phyloP scores from a whole-genome alignment of 495 filamentous ascomycete genomes.

The Parmelia sp. region DNA sequence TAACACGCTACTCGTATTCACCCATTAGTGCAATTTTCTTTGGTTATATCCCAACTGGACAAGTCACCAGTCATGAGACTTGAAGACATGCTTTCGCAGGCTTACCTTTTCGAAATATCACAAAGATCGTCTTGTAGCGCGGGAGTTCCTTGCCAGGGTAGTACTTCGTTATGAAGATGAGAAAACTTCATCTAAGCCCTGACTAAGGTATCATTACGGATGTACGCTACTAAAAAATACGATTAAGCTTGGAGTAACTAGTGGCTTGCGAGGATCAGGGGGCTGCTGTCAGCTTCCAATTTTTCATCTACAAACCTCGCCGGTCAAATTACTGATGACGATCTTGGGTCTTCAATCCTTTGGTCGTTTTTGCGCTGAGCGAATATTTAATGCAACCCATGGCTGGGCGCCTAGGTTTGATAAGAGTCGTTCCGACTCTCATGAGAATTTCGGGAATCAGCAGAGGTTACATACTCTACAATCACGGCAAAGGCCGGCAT shows the following conservation, averaged over 20 bases:
- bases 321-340: constrained; percentile 58
- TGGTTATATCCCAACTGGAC: too few relatives aligned
- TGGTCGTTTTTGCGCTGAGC: constrained; percentile 66
- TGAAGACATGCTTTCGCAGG: background rate
- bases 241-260: background rate
- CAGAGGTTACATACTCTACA: constrained; percentile 56
- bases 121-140: too few relatives aligned
- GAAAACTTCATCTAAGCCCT: too few relatives aligned
- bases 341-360: constrained; percentile 32
- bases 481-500: background rate
- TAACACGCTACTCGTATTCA: too few relatives aligned
- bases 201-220: too few relatives aligned
- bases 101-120: too few relatives aligned
- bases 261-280: background rate
- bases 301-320: constrained; percentile 40
- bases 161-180: too few relatives aligned
- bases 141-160: too few relatives aligned
- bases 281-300: background rate
- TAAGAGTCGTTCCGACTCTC: constrained; percentile 56
- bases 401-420: constrained; percentile 75
- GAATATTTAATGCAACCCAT: constrained; percentile 59
- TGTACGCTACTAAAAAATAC: too few relatives aligned
- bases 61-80: background rate
- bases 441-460: constrained; percentile 71
- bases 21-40: too few relatives aligned